These are phyloP conservation scores for Gonapodya prolifera DNA, from an alignment of 192 early-diverging fungal genomes.

Conservation along the genomic window DNA sequence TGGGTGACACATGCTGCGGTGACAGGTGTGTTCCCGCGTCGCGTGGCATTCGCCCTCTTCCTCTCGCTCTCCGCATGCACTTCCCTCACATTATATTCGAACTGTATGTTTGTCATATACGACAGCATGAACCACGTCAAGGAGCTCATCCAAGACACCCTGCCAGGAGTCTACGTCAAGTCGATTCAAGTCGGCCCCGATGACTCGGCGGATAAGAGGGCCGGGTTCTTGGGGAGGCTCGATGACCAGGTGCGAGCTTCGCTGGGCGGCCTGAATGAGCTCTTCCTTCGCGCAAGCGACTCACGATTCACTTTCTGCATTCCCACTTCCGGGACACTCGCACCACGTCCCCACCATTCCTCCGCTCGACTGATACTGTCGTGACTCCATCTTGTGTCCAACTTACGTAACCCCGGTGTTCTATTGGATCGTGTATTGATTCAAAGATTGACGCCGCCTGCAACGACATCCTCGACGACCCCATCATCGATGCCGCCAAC, in stretches of 20 bases:
- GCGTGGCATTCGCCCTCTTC: constrained; percentile 11
- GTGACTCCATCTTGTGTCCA: not conserved
- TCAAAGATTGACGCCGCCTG: constrained; percentile 62
- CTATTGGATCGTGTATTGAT: not conserved
- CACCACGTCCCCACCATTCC: no score
- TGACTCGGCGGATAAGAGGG: constrained; percentile 58
- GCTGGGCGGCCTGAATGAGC: not conserved
- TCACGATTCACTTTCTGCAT: not conserved
- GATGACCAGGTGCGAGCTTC: constrained; percentile 45
- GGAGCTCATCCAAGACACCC: constrained; percentile 20
- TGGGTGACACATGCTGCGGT: constrained; percentile 77
- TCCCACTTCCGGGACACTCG: no score
- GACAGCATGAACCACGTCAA: constrained; percentile 37
- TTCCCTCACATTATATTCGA: constrained; percentile 8
- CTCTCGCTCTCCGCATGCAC: constrained; percentile 9
- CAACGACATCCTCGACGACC: constrained; percentile 36
- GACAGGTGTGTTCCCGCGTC: constrained; percentile 49
- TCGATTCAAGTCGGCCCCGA: constrained; percentile 56
- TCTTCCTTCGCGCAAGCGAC: not conserved
- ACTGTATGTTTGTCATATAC: no score
- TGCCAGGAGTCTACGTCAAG: constrained; percentile 62
- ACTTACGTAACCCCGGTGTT: not conserved
- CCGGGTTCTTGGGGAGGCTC: constrained; percentile 79
- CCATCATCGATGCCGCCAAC: constrained; percentile 43
- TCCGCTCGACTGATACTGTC: no score